Percentiles rank a stretch among this genome's conserved stretches.
Conservation (phyloP, 352 stramenopile genomes). For the Blastocystis hominis region DNA sequence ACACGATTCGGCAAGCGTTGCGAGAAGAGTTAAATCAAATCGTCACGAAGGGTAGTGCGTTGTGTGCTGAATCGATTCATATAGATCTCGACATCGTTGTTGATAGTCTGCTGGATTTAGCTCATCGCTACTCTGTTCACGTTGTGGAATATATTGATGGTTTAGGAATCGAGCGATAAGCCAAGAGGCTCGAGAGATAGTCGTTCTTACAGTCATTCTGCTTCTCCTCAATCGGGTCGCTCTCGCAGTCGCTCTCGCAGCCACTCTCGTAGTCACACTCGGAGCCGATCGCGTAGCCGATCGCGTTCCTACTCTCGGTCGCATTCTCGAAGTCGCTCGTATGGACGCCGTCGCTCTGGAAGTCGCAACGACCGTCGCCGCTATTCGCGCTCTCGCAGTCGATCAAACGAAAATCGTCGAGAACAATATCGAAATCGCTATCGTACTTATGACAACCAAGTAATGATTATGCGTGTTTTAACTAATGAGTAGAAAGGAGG, state of each 20-base stretch:
- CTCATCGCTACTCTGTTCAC: background rate
- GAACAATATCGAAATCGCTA: background rate
- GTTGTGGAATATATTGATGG: background rate
- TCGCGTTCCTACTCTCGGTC: background rate
- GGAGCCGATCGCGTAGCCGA: too few species aligned
- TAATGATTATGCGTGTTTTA: background rate
- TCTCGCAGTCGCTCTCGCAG: background rate
- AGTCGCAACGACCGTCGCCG: background rate
- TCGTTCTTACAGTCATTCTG: background rate
- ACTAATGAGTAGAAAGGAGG: background rate
- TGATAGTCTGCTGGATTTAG: background rate
- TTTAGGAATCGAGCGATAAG: background rate
- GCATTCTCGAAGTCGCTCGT: background rate
- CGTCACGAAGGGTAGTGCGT: background rate
- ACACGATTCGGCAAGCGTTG: background rate
- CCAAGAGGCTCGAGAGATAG: background rate
- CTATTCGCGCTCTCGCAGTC: background rate
- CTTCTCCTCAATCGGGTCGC: background rate
- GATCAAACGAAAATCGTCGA: background rate
- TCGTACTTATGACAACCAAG: background rate
- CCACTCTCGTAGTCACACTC: too few species aligned
- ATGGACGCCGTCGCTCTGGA: background rate
- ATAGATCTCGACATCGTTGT: constrained; percentile 3
- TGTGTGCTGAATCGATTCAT: background rate
- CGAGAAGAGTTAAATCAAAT: background rate